Evolutionary conservation across 2,329 filamentous ascomycete species (phyloP).

Genomic region (Neoscytalidium dimidiatum): DNA sequence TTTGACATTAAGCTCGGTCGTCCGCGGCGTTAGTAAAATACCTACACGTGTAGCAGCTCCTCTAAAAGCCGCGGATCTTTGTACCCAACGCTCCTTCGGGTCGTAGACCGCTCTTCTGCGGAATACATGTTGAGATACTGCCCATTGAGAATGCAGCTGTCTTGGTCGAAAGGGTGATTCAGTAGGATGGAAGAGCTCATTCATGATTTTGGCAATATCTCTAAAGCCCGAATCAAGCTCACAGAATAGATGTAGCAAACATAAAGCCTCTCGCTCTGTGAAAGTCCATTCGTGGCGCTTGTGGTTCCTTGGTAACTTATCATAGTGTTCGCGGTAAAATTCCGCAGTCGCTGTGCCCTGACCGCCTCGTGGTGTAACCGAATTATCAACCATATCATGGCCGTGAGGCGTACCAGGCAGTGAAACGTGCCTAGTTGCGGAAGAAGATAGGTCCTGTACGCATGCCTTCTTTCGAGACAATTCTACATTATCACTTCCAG

Average conservation of each 20-base stretch:
- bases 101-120: neutral
- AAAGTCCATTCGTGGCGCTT: neutral
- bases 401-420: neutral
- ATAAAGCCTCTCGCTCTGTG: neutral
- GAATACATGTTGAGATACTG: neutral
- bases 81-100: neutral
- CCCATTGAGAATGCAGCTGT: neutral
- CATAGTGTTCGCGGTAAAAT: neutral
- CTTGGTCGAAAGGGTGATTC: neutral
- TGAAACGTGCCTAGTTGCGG: neutral
- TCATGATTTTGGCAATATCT: neutral
- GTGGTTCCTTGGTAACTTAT: neutral
- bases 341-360: neutral
- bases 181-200: neutral
- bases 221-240: neutral
- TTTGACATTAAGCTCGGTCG: neutral
- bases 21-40: neutral
- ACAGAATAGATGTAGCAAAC: neutral
- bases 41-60: neutral
- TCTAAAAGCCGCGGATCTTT: neutral
- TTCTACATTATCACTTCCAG: no score
- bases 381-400: no score
- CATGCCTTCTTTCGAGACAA: no score
- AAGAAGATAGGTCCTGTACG: neutral
- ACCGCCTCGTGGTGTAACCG: neutral